A percentile compares a stretch with the other conserved stretches of the same genome.
phyloP scores from a whole-genome alignment of 495 filamentous ascomycete species.

The Aspergillus bertholletiae region DNA sequence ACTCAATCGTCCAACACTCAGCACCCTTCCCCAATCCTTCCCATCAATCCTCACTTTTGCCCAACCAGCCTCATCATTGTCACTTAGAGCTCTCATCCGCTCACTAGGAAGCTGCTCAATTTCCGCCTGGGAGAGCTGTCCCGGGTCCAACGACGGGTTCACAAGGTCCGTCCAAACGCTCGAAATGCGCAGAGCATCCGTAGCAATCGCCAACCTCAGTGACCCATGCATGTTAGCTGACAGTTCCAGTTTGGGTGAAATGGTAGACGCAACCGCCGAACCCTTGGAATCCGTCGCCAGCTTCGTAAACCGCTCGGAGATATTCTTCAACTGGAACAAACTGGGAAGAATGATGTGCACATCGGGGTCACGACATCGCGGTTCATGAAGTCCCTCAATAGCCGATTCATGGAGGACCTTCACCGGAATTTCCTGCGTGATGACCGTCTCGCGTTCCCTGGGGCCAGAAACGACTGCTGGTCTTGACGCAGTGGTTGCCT shows the following conservation, averaged over 20 bases:
- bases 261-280: constrained; percentile 7
- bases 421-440: constrained; percentile 97
- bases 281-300: constrained; percentile 47
- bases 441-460: constrained; percentile 72
- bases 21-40: constrained; percentile 82
- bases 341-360: constrained; percentile 88
- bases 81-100: constrained; percentile 52
- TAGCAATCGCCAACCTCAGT: constrained; percentile 67
- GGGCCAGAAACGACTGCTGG: constrained; percentile 10
- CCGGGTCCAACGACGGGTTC: constrained; percentile 80
- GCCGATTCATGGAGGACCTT: constrained; percentile 75
- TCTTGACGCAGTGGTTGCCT: constrained; percentile 1
- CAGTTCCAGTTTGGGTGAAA: constrained; percentile 67
- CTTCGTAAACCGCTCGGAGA: constrained; percentile 91
- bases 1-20: constrained; percentile 84
- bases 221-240: constrained; percentile 90
- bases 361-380: constrained; percentile 84
- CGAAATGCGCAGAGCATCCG: constrained; percentile 76
- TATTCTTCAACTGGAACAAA: constrained; percentile 78
- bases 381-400: constrained; percentile 85
- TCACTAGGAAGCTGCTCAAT: constrained; percentile 71
- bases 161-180: constrained; percentile 76
- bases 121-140: constrained; percentile 59
- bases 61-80: constrained; percentile 65
- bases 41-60: constrained; percentile 86